Percentiles rank a stretch among this genome's conserved stretches.
Conservation (phyloP, 2,329 filamentous ascomycete species). For the Sporothrix variecibatus region DNA sequence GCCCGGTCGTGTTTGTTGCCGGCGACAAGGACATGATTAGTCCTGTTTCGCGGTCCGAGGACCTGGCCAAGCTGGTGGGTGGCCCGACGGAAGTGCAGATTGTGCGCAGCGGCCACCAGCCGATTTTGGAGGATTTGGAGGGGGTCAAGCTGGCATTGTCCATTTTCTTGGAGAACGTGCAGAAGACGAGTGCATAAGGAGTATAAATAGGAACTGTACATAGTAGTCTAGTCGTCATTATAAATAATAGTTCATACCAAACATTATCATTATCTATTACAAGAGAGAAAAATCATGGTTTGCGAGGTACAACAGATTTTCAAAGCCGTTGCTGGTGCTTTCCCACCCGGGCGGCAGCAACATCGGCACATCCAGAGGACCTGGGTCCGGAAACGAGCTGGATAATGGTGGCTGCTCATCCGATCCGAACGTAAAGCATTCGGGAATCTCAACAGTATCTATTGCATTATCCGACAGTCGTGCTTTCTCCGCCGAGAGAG, state of each 20-base stretch:
- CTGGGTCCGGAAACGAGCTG: not conserved
- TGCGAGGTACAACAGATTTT: conserved; percentile 33
- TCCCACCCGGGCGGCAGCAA: conserved; percentile 30
- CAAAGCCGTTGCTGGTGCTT: conserved; percentile 29
- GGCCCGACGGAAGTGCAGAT: conserved; percentile 36
- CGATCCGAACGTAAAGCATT: not conserved
- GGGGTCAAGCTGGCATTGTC: conserved; percentile 13
- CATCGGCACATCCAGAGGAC: conserved; percentile 24
- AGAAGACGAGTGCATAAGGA: not conserved
- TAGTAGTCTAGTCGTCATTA: not conserved
- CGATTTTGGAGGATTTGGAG: conserved; percentile 28
- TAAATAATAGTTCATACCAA: not conserved
- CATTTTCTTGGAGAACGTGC: not conserved
- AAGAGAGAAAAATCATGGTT: conserved; percentile 32
- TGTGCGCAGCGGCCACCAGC: conserved; percentile 30
- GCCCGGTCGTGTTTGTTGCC: conserved; percentile 37
- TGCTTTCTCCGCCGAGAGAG: not conserved
- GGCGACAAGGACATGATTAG: conserved; percentile 39
- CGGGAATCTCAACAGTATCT: not conserved
- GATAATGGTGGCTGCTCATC: not conserved
- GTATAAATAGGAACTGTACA: conserved; percentile 6
- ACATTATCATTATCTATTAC: not conserved
- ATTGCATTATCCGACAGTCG: not conserved
- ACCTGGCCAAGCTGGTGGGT: conserved; percentile 35
- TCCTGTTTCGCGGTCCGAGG: conserved; percentile 35